These are phyloP conservation scores for Termitomyces eurrhizus DNA, from an alignment of 768 basidiomycete species.

Conservation along the genomic window DNA sequence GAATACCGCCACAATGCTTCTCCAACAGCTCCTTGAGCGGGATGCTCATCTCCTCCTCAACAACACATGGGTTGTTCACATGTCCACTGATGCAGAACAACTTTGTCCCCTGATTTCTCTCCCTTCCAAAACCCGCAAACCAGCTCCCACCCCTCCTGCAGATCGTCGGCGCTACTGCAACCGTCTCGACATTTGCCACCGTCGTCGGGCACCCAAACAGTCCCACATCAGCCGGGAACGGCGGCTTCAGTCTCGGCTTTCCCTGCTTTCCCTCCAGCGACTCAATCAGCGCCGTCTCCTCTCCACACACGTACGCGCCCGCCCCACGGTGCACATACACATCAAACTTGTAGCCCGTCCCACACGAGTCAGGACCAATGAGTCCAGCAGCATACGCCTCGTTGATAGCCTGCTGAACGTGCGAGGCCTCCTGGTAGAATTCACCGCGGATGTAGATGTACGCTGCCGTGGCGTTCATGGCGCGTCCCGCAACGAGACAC, in stretches of 20 bases:
- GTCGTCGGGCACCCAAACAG: slow-evolving; percentile 97
- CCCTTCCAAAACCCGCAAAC: slow-evolving; percentile 91
- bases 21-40: slow-evolving; percentile 91
- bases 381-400: slow-evolving; percentile 91
- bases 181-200: slow-evolving; percentile 98
- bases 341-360: slow-evolving; percentile 91
- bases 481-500: slow-evolving; percentile 93
- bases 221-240: slow-evolving; percentile 98
- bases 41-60: slow-evolving; percentile 99
- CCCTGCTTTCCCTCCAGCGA: slow-evolving; percentile 97
- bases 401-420: slow-evolving; percentile 92
- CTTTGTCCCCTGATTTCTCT: slow-evolving; percentile 95
- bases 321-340: slow-evolving; percentile 98
- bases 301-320: slow-evolving; percentile 97
- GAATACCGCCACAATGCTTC: slow-evolving; percentile 94
- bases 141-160: slow-evolving; percentile 83
- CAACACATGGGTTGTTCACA: slow-evolving; percentile 96
- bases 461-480: slow-evolving; percentile 97
- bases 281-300: slow-evolving; percentile 98
- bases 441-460: slow-evolving; percentile 99
- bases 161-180: slow-evolving; percentile 96
- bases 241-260: slow-evolving; percentile 95
- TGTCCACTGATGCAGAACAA: slow-evolving; percentile 95
- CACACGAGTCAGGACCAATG: slow-evolving; percentile 89
- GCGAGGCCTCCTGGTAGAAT: slow-evolving; percentile 92